Base-by-base conservation (phyloP, 805 yeast genomes). In the Hanseniaspora opuntiae region DNA sequence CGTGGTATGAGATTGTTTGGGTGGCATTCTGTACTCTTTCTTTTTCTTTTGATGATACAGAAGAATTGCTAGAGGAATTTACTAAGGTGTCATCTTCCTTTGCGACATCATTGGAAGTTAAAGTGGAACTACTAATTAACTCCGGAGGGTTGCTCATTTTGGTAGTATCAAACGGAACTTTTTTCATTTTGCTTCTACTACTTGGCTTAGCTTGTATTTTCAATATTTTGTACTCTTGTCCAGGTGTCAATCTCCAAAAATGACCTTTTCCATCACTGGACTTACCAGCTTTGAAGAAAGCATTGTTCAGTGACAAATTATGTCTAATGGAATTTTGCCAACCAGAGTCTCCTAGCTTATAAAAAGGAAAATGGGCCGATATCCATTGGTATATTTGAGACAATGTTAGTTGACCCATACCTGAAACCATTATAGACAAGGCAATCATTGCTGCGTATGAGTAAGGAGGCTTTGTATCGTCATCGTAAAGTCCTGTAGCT, bases 271-370 rank as follows among this genome's bases (percentile, higher is more conserved):
- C 88, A 68, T 84, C 94, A 59, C 84, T 83, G 12, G 96, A 89
- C 65, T 89, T 84, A 59, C 86, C 95, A 22, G 93, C 65, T 68
- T 90, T 90, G 47, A 84, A 74, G 64, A 90, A 90, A 0, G 97
- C 96, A 64, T 93, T 93, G 68, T 90, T 93, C 60, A 90, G 74
- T 12, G 96, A 87, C 32, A 90, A 71, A 60, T 93, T 90, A 68
- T 90, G 98, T 57, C 98, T 81, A 58, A 90, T 93, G 35, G 96
- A 89, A 68, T 90, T 90, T 68, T 90, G 97, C 98, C 98, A 90
- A 28, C 97, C 96, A 11, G 86, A 84, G 60, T 87, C 95, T 56
- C 85, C 84, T 58, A 78, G 79, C 58, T 81, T 79, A 68, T 93
- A 93, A 65, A 82, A 90, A 57, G 74, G 77, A 66, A 89, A 90